Conservation (phyloP, 2,329 filamentous ascomycete species). For the Monilinia laxa region DNA sequence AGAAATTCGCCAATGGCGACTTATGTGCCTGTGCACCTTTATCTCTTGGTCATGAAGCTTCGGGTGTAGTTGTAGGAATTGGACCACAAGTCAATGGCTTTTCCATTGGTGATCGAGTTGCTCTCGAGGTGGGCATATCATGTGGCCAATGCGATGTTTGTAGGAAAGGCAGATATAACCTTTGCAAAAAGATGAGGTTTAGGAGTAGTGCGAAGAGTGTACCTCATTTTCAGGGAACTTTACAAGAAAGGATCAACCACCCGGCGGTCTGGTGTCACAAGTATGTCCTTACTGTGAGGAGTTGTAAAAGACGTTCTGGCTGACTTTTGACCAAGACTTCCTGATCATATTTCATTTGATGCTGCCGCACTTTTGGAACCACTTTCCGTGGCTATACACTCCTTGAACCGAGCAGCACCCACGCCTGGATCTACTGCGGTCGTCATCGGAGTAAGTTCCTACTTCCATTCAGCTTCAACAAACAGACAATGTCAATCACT, state of each 20-base stretch:
- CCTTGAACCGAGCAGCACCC: conserved; percentile 55
- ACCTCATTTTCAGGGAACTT: conserved; percentile 62
- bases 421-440: conserved; percentile 56
- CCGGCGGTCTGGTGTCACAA: conserved; percentile 62
- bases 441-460: conserved; percentile 54
- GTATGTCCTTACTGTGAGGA: conserved; percentile 42
- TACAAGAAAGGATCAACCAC: conserved; percentile 63
- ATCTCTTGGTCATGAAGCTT: conserved; percentile 63
- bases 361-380: conserved; percentile 61
- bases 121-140: conserved; percentile 88
- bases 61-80: conserved; percentile 56
- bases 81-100: conserved; percentile 54
- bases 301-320: background rate
- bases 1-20: conserved; percentile 70
- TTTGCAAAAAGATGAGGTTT: conserved; percentile 62
- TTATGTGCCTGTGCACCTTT: conserved; percentile 65
- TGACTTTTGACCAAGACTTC: conserved; percentile 47
- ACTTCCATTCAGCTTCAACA: background rate
- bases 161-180: conserved; percentile 74
- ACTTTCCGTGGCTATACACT: conserved; percentile 61
- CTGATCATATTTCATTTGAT: conserved; percentile 57
- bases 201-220: conserved; percentile 61
- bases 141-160: conserved; percentile 89
- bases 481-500: background rate
- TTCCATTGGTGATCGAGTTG: conserved; percentile 56